Conservation (phyloP, 345 rosid species). For the Populus pruinosa region DNA sequence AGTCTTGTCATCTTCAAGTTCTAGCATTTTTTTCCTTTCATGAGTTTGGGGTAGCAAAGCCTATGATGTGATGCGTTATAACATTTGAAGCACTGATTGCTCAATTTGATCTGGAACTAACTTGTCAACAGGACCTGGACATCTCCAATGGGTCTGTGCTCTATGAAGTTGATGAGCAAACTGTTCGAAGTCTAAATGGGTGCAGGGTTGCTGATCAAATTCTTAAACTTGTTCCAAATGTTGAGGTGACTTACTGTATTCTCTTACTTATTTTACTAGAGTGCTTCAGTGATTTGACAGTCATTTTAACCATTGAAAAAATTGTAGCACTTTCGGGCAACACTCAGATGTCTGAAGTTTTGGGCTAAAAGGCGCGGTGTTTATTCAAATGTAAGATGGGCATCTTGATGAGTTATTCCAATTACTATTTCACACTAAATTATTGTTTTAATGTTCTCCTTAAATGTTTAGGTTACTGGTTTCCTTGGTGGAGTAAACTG, state of each 20-base stretch:
- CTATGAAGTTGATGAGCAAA: conserved; percentile 19
- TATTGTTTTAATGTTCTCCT: background rate
- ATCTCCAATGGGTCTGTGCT: conserved; percentile 22
- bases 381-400: conserved; percentile 66
- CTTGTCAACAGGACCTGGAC: conserved; percentile 21
- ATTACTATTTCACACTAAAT: background rate
- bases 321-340: conserved; percentile 56
- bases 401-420: background rate
- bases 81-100: background rate
- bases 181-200: conserved; percentile 32
- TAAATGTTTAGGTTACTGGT: conserved; percentile 54
- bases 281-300: background rate
- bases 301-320: background rate
- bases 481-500: conserved; percentile 76
- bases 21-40: background rate
- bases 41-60: background rate
- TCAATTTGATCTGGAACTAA: background rate
- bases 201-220: conserved; percentile 34
- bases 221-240: conserved; percentile 24
- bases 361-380: conserved; percentile 78
- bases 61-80: background rate
- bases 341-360: conserved; percentile 60
- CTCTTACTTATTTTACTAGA: background rate
- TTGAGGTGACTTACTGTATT: conserved; percentile 6
- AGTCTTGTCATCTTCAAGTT: background rate